Evolutionary conservation across 306 rosid species (phyloP), one percentile per base, ranked within the genome.

Genomic region (Cicer cuneatum): DNA sequence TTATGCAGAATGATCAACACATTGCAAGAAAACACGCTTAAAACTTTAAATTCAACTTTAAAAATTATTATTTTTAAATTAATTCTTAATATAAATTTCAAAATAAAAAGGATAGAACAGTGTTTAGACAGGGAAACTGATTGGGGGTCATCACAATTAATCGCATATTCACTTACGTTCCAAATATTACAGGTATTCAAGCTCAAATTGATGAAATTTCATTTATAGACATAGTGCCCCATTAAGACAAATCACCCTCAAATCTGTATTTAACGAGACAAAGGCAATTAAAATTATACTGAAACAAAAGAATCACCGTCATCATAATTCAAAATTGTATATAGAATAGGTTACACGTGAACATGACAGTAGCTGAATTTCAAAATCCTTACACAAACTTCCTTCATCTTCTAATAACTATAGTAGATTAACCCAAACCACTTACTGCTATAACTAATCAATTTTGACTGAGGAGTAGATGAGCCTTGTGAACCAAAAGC

Each of bases 391-490:
- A 88, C 92, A 86, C 75, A 79, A 80, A 59, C 69, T 73, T 74
- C 45, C 72, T 73, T 75, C 81, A 42, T 78, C 79, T 79, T 82
- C 53, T 80, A 48, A 64, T 8, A 70, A 80, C 78, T 79, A 75
- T 56, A 63, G 78, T 6, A 68, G 74, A 75, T 69, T 72, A 69
- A 29, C 63, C 57, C 57, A 40, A 83, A 75, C 74, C 53, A 48
- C 74, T 14, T 48, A 39, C 47, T 16, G 65, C 80, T 70, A 54
- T 69, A 53, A 54, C 85, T 83, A 91, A 85, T 94, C 98, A 21
- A 94, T 92, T 78, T 94, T 94, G 84, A 94, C 98, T 1, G 98
- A 94, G 15, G 97, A 94, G 95, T 94, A 94, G 86, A 94, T 94
- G 77, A 94, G 96, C 85, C 97, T 88, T 10, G 96, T 94, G 88